These are phyloP conservation scores for Acacia pycnantha DNA, from an alignment of 331 rosid genomes.

Conservation along the genomic window DNA sequence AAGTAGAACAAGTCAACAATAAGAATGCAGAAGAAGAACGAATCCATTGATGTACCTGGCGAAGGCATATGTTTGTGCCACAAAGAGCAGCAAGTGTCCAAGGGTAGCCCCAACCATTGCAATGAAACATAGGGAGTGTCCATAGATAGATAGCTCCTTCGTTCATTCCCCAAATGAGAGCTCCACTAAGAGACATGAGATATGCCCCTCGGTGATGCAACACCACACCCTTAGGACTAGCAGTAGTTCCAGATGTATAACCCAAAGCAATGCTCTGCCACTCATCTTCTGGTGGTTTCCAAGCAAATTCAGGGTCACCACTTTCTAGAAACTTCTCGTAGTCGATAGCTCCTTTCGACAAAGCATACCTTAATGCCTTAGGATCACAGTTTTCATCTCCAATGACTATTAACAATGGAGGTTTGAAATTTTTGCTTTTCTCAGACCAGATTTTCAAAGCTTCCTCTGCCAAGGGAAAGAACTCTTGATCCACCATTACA, in stretches of 20 bases:
- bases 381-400: constrained; percentile 81
- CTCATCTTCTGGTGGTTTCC: constrained; percentile 94
- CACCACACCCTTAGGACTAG: constrained; percentile 96
- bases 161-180: constrained; percentile 83
- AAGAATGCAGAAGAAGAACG: constrained; percentile 2
- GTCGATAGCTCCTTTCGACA: constrained; percentile 69
- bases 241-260: constrained; percentile 93
- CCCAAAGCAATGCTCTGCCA: constrained; percentile 98
- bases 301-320: constrained; percentile 85
- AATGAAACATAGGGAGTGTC: constrained; percentile 96
- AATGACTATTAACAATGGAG: constrained; percentile 69
- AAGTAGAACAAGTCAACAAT: constrained; percentile 12
- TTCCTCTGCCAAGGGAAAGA: constrained; percentile 69
- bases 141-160: constrained; percentile 91
- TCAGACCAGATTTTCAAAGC: constrained; percentile 73
- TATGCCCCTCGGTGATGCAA: constrained; percentile 92
- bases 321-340: constrained; percentile 73
- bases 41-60: constrained; percentile 64
- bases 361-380: constrained; percentile 48
- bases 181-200: constrained; percentile 79
- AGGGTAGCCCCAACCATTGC: constrained; percentile 95
- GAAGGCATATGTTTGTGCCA: constrained; percentile 87
- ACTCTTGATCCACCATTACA: constrained; percentile 86
- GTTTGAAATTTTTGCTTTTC: constrained; percentile 47
- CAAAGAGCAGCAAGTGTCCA: constrained; percentile 89